A percentile compares a stretch with the other conserved stretches of the same genome.
These are phyloP conservation scores for Saitozyma podzolica DNA, from an alignment of 768 basidiomycete species.

Conservation along the genomic window DNA sequence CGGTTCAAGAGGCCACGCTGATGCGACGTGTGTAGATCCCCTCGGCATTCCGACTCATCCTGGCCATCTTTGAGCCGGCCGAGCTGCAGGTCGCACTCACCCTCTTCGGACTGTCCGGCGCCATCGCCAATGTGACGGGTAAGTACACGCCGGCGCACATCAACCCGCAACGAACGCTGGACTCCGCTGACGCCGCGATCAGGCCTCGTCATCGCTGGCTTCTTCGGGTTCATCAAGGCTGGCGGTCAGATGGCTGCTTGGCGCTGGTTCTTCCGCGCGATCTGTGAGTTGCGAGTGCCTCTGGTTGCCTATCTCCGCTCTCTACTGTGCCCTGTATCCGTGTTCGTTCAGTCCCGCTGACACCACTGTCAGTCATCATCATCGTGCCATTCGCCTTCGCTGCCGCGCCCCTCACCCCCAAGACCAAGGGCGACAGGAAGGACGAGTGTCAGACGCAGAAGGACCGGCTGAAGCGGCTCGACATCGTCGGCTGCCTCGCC, in stretches of 20 bases:
- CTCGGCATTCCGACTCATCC: slow-evolving; percentile 9
- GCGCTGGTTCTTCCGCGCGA: slow-evolving; percentile 42
- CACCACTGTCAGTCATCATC: neutral
- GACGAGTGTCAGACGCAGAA: slow-evolving; percentile 24
- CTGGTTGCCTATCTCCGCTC: neutral
- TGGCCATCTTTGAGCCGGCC: slow-evolving; percentile 29
- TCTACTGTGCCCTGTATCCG: neutral
- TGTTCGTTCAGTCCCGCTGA: neutral
- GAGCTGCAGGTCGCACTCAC: slow-evolving; percentile 29
- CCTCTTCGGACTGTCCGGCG: slow-evolving; percentile 31
- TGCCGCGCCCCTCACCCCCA: slow-evolving; percentile 21
- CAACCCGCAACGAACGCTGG: too few species aligned
- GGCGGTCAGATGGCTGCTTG: slow-evolving; percentile 35
- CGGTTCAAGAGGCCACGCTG: neutral
- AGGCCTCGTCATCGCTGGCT: slow-evolving; percentile 30
- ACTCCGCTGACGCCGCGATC: neutral
- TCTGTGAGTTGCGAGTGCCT: neutral
- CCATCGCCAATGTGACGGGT: slow-evolving; percentile 13
- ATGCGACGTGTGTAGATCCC: neutral
- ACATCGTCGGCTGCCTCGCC: slow-evolving; percentile 17
- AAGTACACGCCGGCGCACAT: too few species aligned
- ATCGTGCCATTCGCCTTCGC: slow-evolving; percentile 22
- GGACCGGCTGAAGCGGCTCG: slow-evolving; percentile 15
- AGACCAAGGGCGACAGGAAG: slow-evolving; percentile 18
- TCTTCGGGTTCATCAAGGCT: slow-evolving; percentile 36